phyloP scores from a whole-genome alignment of 2,329 filamentous ascomycete species.

The Colletotrichum cuscutae region DNA sequence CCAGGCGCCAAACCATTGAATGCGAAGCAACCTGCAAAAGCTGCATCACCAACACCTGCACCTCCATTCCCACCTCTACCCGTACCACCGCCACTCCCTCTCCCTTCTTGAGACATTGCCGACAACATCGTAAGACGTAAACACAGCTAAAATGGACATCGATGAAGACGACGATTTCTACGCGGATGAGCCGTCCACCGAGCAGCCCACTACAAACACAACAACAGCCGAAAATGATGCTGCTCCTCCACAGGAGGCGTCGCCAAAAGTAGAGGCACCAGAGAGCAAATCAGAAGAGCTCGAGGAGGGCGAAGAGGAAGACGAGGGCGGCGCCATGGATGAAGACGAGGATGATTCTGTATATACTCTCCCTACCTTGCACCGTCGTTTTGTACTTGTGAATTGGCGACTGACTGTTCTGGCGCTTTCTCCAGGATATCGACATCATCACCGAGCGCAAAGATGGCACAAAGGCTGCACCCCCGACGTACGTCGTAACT shows the following conservation, averaged over 20 bases:
- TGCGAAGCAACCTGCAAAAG: slow-evolving; percentile 4
- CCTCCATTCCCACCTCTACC: not conserved
- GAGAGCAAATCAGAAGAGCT: slow-evolving; percentile 61
- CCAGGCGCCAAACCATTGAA: not conserved
- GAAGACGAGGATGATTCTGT: slow-evolving; percentile 69
- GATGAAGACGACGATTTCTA: slow-evolving; percentile 78
- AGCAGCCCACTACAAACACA: slow-evolving; percentile 36
- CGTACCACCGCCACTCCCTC: not conserved
- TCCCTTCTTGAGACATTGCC: not conserved
- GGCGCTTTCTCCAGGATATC: slow-evolving; percentile 61
- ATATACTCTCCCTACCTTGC: slow-evolving; percentile 27
- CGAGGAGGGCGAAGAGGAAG: slow-evolving; percentile 73
- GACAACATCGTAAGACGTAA: slow-evolving; percentile 20
- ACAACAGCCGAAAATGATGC: slow-evolving; percentile 13
- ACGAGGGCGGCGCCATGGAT: slow-evolving; percentile 69
- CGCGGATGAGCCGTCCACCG: slow-evolving; percentile 65
- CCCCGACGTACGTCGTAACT: slow-evolving; percentile 61
- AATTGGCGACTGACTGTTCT: slow-evolving; percentile 6
- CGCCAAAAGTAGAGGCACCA: slow-evolving; percentile 32
- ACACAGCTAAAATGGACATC: slow-evolving; percentile 65
- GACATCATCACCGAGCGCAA: slow-evolving; percentile 76
- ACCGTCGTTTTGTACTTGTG: not conserved
- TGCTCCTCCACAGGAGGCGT: slow-evolving; percentile 22
- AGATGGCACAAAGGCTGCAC: slow-evolving; percentile 69
- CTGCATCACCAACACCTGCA: not conserved